Percentiles rank a stretch among this genome's conserved stretches.
phyloP scores from a whole-genome alignment of 2,329 filamentous ascomycete genomes.

The Talaromyces atroroseus region DNA sequence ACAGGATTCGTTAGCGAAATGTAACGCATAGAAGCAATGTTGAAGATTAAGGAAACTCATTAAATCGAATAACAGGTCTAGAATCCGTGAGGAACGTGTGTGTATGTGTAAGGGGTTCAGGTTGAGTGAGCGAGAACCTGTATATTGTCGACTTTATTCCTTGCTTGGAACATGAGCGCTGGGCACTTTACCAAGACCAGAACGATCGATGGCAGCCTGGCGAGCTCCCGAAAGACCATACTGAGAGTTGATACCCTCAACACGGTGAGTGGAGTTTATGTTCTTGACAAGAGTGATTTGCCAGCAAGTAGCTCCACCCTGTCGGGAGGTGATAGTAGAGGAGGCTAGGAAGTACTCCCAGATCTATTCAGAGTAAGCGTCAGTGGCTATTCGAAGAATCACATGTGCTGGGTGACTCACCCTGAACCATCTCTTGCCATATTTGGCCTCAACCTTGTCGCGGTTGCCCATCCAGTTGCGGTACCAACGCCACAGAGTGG shows the following conservation, averaged over 20 bases:
- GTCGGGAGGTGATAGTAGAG: slow-evolving; percentile 76
- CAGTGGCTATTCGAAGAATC: slow-evolving; percentile 3
- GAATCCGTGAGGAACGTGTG: background rate
- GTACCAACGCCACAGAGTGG: slow-evolving; percentile 97
- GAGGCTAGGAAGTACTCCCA: slow-evolving; percentile 90
- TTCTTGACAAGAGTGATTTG: slow-evolving; percentile 87
- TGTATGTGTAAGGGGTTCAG: background rate
- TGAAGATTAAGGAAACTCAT: background rate
- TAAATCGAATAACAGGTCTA: slow-evolving; percentile 1
- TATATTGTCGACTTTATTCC: background rate
- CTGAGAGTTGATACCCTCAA: slow-evolving; percentile 67
- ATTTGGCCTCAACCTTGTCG: slow-evolving; percentile 90
- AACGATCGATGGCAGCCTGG: slow-evolving; percentile 36
- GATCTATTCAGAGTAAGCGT: slow-evolving; percentile 49
- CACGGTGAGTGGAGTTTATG: slow-evolving; percentile 76
- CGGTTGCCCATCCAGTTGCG: slow-evolving; percentile 94
- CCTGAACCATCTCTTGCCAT: slow-evolving; percentile 91
- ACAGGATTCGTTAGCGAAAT: background rate
- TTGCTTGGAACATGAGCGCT: slow-evolving; percentile 27
- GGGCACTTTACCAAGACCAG: slow-evolving; percentile 30
- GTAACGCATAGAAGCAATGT: background rate
- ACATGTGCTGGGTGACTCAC: slow-evolving; percentile 50
- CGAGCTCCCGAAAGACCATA: slow-evolving; percentile 65
- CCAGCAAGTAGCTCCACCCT: slow-evolving; percentile 79
- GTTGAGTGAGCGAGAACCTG: too few species aligned